Conservation (phyloP, 2,329 filamentous ascomycete genomes). For the Lachnellula suecica region DNA sequence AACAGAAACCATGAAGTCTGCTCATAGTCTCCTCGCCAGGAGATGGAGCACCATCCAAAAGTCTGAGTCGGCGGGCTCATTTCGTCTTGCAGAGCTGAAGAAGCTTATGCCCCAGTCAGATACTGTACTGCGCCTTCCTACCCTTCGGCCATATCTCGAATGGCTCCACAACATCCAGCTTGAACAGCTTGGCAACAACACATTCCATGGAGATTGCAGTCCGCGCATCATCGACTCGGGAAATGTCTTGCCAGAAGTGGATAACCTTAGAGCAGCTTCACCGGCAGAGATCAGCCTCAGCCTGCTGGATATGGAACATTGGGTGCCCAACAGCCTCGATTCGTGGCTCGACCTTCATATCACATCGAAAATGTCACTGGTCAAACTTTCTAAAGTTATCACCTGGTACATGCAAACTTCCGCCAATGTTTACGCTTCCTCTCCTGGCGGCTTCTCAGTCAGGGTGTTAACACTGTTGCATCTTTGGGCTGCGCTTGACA, state of each 20-base stretch:
- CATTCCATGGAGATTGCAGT: slow-evolving; percentile 3
- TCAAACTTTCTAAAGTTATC: slow-evolving; percentile 1
- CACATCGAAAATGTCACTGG: background rate
- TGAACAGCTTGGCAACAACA: background rate
- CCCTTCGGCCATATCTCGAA: slow-evolving; percentile 9
- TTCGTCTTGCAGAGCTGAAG: slow-evolving; percentile 6
- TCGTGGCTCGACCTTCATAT: slow-evolving; percentile 4
- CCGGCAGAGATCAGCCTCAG: background rate
- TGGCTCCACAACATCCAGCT: background rate
- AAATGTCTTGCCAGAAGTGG: slow-evolving; percentile 5
- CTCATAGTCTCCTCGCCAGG: slow-evolving; percentile 14
- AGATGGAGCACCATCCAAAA: slow-evolving; percentile 21
- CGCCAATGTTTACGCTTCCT: slow-evolving; percentile 33
- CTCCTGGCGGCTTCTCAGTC: slow-evolving; percentile 48
- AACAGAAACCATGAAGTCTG: slow-evolving; percentile 14
- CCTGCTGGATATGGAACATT: slow-evolving; percentile 12
- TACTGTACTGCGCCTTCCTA: slow-evolving; percentile 10
- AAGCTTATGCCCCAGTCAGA: slow-evolving; percentile 6
- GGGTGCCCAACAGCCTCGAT: slow-evolving; percentile 8
- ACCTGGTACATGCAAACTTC: background rate
- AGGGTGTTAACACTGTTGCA: slow-evolving; percentile 58
- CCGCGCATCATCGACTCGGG: slow-evolving; percentile 4
- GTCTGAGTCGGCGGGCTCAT: background rate
- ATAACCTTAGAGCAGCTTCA: background rate
- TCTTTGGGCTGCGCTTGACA: slow-evolving; percentile 59